phyloP scores from a whole-genome alignment of 2,329 filamentous ascomycete genomes.

The Hypoxylon rubiginosum region DNA sequence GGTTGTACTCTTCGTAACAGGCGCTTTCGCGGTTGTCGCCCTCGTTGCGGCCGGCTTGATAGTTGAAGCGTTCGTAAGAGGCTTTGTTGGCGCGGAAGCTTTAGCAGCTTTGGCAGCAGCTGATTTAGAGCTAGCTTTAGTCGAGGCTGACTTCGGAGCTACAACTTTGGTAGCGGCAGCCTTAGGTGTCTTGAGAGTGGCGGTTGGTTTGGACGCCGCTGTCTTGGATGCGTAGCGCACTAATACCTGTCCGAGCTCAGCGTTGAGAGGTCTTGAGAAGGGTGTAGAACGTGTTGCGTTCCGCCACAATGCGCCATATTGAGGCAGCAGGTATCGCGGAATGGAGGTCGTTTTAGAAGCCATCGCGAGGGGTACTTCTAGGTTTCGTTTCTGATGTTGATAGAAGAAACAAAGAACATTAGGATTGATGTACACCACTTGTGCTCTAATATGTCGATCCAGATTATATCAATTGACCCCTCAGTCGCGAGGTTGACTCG shows the following conservation, averaged over 20 bases:
- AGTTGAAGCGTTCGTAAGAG: constrained; percentile 28
- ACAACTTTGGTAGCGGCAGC: constrained; percentile 30
- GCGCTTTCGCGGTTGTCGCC: constrained; percentile 1
- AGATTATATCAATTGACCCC: constrained; percentile 24
- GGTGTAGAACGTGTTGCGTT: constrained; percentile 51
- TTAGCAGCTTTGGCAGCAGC: constrained; percentile 39
- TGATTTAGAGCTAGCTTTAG: constrained; percentile 22
- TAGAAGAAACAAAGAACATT: constrained; percentile 10
- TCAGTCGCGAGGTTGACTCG: constrained; percentile 24
- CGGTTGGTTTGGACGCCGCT: constrained; percentile 30
- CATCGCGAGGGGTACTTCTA: constrained; percentile 50
- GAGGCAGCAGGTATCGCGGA: constrained; percentile 77
- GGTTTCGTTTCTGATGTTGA: not conserved
- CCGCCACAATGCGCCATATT: constrained; percentile 69
- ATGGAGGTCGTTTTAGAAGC: constrained; percentile 65
- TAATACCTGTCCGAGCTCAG: constrained; percentile 48
- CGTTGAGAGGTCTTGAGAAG: constrained; percentile 45
- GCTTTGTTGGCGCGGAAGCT: constrained; percentile 45
- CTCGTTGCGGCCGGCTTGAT: constrained; percentile 19
- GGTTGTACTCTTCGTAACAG: constrained; percentile 2
- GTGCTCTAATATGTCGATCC: not conserved
- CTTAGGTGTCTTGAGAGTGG: constrained; percentile 35
- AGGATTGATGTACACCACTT: not conserved
- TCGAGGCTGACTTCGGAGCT: constrained; percentile 31
- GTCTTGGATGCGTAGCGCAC: constrained; percentile 55